These are phyloP conservation scores for Peniophora sp. DNA, from an alignment of 1,284 basidiomycete species.

Conservation along the genomic window DNA sequence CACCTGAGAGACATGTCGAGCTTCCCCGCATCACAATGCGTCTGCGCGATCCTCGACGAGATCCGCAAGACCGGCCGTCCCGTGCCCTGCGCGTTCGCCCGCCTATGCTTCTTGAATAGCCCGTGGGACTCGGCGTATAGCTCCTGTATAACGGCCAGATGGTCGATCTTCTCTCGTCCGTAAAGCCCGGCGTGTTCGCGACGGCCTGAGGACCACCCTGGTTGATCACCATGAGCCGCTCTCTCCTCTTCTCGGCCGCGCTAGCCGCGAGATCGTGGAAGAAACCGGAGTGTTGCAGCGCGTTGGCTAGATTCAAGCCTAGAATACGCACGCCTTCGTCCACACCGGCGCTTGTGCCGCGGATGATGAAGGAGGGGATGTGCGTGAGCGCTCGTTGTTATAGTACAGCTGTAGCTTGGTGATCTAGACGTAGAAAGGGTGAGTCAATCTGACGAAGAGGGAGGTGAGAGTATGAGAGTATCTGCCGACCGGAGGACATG, in stretches of 20 bases:
- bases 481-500: too few relatives aligned
- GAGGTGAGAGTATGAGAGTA: too few relatives aligned
- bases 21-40: conserved; percentile 70
- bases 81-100: conserved; percentile 37
- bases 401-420: too few relatives aligned
- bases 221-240: too few relatives aligned
- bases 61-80: conserved; percentile 78
- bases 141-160: conserved; percentile 77
- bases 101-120: conserved; percentile 71
- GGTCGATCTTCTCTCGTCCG: conserved; percentile 87
- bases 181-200: conserved; percentile 50
- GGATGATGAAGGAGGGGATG: too few relatives aligned
- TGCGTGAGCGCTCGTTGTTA: too few relatives aligned
- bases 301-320: conserved; percentile 62
- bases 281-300: conserved; percentile 82
- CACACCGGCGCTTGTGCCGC: too few relatives aligned
- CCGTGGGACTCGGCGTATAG: conserved; percentile 89
- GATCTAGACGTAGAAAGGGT: too few relatives aligned
- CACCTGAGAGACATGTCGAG: conserved; percentile 82
- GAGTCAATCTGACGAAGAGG: too few relatives aligned
- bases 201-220: conserved; percentile 14
- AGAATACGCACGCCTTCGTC: conserved; percentile 45
- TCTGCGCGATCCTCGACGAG: conserved; percentile 79
- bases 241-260: conserved; percentile 71
- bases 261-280: conserved; percentile 86